phyloP scores from a whole-genome alignment of 202 grass and related monocot genomes.

The Schoenoplectus triqueter region DNA sequence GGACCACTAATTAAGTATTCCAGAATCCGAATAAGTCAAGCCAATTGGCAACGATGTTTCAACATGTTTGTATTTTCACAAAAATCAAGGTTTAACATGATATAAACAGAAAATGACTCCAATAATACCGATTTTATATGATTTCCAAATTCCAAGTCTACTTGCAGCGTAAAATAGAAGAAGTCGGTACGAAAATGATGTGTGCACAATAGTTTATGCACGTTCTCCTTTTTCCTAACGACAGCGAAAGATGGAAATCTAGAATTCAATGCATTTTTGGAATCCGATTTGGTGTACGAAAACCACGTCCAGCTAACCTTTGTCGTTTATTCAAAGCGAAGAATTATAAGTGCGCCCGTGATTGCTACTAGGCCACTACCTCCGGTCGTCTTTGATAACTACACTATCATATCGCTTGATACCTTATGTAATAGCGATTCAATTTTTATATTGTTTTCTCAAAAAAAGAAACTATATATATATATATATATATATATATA shows the following conservation, averaged over 20 bases:
- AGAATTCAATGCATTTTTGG: background rate
- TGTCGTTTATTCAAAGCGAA: background rate
- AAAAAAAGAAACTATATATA: no score
- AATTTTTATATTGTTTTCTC: no score
- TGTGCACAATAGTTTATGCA: no score
- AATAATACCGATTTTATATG: background rate
- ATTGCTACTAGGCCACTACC: background rate
- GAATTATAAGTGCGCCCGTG: background rate
- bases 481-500: no score
- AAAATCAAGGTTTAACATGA: conserved; percentile 4
- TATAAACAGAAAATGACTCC: background rate
- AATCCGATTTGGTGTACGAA: no score
- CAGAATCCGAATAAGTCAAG: background rate
- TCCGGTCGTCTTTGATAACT: background rate
- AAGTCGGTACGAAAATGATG: conserved; percentile 3
- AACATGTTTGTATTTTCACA: background rate
- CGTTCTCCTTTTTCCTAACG: background rate
- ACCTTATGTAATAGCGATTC: background rate
- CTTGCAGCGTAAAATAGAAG: background rate
- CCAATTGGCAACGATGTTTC: background rate
- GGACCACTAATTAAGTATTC: background rate
- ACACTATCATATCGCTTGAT: background rate
- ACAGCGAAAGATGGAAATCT: background rate
- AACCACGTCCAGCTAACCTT: no score
- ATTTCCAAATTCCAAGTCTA: background rate